Evolutionary conservation across 2,329 filamentous ascomycete genomes (phyloP).

Genomic region (Metarhizium anisopliae): DNA sequence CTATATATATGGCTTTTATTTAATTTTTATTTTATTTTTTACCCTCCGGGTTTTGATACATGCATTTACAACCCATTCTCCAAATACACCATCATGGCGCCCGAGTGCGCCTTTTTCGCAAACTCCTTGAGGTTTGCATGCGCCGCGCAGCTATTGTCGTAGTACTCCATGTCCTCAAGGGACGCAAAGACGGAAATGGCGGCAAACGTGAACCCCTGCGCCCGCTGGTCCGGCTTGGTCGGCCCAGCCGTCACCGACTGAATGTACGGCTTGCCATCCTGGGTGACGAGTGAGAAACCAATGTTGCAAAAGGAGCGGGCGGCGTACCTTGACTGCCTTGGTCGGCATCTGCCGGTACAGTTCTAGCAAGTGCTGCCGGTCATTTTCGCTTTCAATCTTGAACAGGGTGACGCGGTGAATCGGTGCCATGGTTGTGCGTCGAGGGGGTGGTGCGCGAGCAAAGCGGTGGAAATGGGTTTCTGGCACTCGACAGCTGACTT

Average conservation of each 20-base stretch:
- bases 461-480: no score
- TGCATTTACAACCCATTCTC: slow-evolving; percentile 22
- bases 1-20: no score
- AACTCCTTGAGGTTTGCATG: slow-evolving; percentile 22
- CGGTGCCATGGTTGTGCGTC: not conserved
- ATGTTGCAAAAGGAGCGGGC: not conserved
- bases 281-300: slow-evolving; percentile 15
- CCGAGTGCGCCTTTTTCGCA: slow-evolving; percentile 21
- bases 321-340: slow-evolving; percentile 21
- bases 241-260: slow-evolving; percentile 37
- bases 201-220: slow-evolving; percentile 48
- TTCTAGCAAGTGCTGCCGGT: slow-evolving; percentile 19
- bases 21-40: no score
- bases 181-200: slow-evolving; percentile 47
- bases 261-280: slow-evolving; percentile 54
- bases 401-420: slow-evolving; percentile 27
- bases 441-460: no score
- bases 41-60: no score
- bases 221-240: slow-evolving; percentile 43
- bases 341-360: slow-evolving; percentile 23
- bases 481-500: no score
- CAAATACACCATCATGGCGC: slow-evolving; percentile 45
- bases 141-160: slow-evolving; percentile 37
- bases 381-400: slow-evolving; percentile 24
- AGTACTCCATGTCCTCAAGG: slow-evolving; percentile 51